Evolutionary conservation across 1,284 basidiomycete genomes (phyloP).

Genomic region (Marasmius oreades): DNA sequence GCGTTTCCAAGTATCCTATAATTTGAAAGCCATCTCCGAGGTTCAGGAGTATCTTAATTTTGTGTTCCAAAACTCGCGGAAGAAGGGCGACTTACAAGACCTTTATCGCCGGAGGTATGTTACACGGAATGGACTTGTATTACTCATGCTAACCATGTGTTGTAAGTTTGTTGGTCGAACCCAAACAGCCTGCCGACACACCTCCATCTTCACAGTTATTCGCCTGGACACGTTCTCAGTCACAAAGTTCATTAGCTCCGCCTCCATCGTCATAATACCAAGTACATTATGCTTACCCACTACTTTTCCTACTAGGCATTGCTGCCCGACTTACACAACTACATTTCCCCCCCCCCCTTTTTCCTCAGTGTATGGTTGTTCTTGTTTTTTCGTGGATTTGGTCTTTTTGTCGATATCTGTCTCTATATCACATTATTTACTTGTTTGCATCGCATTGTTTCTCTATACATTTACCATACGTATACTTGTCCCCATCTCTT

Average conservation of each 20-base stretch:
- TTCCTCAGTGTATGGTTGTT: slow-evolving; percentile 25
- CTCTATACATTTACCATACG: slow-evolving; percentile 15
- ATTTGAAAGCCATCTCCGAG: slow-evolving; percentile 79
- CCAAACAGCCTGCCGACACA: slow-evolving; percentile 70
- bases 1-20: slow-evolving; percentile 87
- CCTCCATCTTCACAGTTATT: slow-evolving; percentile 68
- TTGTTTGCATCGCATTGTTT: not conserved
- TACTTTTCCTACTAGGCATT: slow-evolving; percentile 7
- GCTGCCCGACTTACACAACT: slow-evolving; percentile 10
- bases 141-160: slow-evolving; percentile 10
- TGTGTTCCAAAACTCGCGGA: slow-evolving; percentile 68
- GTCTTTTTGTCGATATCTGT: slow-evolving; percentile 11
- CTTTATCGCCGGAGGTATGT: slow-evolving; percentile 75
- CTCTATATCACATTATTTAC: slow-evolving; percentile 11
- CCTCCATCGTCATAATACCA: slow-evolving; percentile 12
- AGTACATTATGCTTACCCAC: not conserved
- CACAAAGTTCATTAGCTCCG: slow-evolving; percentile 26
- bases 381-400: slow-evolving; percentile 3
- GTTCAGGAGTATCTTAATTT: slow-evolving; percentile 75
- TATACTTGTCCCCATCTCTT: not conserved
- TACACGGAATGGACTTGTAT: not conserved
- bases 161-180: slow-evolving; percentile 71
- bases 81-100: slow-evolving; percentile 75
- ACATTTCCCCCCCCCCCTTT: slow-evolving; percentile 15
- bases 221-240: slow-evolving; percentile 60